phyloP scores from a whole-genome alignment of 2,329 filamentous ascomycete species.

The Penicillium sp. region DNA sequence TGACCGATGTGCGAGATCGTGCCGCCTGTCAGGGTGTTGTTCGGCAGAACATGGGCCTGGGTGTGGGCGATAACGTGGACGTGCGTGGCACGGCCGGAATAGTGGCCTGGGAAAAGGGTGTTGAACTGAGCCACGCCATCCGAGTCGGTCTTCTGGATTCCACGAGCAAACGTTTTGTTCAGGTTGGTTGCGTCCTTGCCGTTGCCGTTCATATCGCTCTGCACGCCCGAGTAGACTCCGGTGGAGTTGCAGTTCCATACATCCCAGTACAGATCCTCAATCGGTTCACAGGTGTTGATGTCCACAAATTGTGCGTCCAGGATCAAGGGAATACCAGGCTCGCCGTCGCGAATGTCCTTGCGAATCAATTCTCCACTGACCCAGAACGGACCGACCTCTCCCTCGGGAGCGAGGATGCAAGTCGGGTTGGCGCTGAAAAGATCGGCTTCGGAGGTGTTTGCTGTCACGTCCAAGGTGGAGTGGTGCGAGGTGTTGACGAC shows the following conservation, averaged over 20 bases:
- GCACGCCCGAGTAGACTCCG: conserved; percentile 42
- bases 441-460: conserved; percentile 23
- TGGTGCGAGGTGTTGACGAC: conserved; percentile 44
- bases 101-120: conserved; percentile 51
- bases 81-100: conserved; percentile 41
- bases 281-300: conserved; percentile 44
- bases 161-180: conserved; percentile 49
- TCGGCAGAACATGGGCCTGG: conserved; percentile 33
- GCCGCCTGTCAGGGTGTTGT: conserved; percentile 49
- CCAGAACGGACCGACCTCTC: conserved; percentile 13
- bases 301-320: conserved; percentile 48
- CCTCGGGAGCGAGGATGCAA: conserved; percentile 31
- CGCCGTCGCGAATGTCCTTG: conserved; percentile 39
- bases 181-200: conserved; percentile 55
- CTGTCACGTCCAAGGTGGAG: conserved; percentile 31
- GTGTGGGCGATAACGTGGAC: conserved; percentile 36
- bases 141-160: conserved; percentile 47
- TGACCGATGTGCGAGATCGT: conserved; percentile 60
- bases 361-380: conserved; percentile 45
- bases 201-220: conserved; percentile 42
- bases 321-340: conserved; percentile 42
- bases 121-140: conserved; percentile 49
- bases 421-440: conserved; percentile 21
- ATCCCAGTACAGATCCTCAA: conserved; percentile 39
- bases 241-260: conserved; percentile 50